Base-by-base conservation (phyloP, 192 early-diverging fungal species). In the Phlyctochytrium arcticum region DNA sequence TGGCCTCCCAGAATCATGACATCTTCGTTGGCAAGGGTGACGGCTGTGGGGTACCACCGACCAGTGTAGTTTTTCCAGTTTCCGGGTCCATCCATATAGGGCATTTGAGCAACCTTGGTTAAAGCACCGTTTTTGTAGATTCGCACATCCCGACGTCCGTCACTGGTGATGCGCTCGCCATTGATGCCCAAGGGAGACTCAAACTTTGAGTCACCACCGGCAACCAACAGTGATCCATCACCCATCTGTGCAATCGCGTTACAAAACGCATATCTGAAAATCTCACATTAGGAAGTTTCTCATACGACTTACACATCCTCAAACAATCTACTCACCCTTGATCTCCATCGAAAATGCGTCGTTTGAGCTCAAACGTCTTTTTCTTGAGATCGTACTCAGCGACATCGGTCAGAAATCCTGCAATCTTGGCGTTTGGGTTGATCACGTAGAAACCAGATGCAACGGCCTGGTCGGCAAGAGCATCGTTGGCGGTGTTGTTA, bases 31-130 rank as follows among this genome's bases (percentile, higher is more conserved):
- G 34, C 1, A 15, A 67, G 39, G 17, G 62, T 68, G 10, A 48
- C 32, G 1, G 37, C 65, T 17, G 65, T 54, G 1, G 65, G 65
- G 36, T 67, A 67, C 65, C 65, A 67, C 15, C 62, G 8, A 10
- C 58, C 23, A 30, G 15, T 17, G 34, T 57, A 57, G 10, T 35
- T 29, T 12, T 57, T 34, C 29, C 23, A 34, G 9, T 57, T 17
- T 23, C 71, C 71, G 30, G 55, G 26, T 1, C 32, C 55, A 12
- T 57, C 32, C n/a, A 26, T 57, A 32, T 35, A 34, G 19, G 6
- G 17, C 26, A 42, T 23, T 9, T 12, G 48, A 29, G 17, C 34
- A 29, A 53, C 50, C 27, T 53, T 57, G 34, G n/a, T 2, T 17
- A 34, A 36, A 17, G 0, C 17, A 10, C 55, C 55, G 24, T 57